Conservation (phyloP, 1,284 basidiomycete genomes). For the Heterobasidion parviporum region DNA sequence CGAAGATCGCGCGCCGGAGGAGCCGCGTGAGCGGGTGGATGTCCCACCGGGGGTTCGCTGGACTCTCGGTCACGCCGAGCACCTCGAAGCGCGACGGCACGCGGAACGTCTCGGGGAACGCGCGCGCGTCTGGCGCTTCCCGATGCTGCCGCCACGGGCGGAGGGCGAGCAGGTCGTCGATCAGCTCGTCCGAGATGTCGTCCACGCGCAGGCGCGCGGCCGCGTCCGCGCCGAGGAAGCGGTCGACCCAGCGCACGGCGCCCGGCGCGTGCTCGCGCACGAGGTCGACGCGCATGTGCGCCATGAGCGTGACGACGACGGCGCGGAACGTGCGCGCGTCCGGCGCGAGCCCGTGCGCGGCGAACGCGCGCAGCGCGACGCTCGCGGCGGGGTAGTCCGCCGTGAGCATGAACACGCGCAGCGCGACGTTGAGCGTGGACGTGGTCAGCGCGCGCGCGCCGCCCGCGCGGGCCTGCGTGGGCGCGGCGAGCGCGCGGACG, state of each 20-base stretch:
- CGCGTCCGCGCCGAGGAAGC: slow-evolving; percentile 17
- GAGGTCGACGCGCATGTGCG: slow-evolving; percentile 13
- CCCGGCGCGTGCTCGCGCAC: neutral
- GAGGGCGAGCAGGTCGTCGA: neutral
- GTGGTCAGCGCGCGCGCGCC: slow-evolving; percentile 23
- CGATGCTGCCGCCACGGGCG: neutral
- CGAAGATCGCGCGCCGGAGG: slow-evolving; percentile 16
- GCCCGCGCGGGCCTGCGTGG: neutral
- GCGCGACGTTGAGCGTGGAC: slow-evolving; percentile 29
- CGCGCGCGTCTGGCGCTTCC: neutral
- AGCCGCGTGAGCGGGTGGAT: slow-evolving; percentile 20
- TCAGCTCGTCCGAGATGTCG: neutral
- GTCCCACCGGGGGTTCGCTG: slow-evolving; percentile 4
- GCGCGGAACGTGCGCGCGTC: slow-evolving; percentile 32
- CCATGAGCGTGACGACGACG: slow-evolving; percentile 20
- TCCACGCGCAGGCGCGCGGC: neutral
- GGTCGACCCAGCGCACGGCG: slow-evolving; percentile 16
- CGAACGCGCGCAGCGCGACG: slow-evolving; percentile 27
- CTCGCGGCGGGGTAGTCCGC: slow-evolving; percentile 40
- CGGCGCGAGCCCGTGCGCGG: slow-evolving; percentile 19
- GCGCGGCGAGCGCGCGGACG: slow-evolving; percentile 14
- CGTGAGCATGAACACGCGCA: slow-evolving; percentile 33
- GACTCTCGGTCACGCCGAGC: slow-evolving; percentile 1
- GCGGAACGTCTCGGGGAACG: neutral
- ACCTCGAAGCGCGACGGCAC: slow-evolving; percentile 12